Evolutionary conservation across 2,329 filamentous ascomycete genomes (phyloP), one percentile per base, ranked within the genome.

Genomic region (Xylariaceae sp.): DNA sequence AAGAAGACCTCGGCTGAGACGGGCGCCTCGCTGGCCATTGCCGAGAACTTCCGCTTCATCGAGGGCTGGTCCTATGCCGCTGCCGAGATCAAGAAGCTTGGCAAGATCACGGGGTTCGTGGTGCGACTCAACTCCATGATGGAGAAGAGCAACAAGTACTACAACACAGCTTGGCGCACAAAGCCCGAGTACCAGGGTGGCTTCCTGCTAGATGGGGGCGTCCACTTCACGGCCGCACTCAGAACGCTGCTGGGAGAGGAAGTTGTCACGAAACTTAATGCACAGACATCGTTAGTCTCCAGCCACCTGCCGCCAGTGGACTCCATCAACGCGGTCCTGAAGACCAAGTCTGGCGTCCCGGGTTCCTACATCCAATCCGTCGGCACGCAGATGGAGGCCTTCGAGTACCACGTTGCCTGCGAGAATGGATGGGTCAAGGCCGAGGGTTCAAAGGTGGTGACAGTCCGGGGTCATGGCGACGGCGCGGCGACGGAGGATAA

Each of bases 161-260:
- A 64, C 44, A 61, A 67, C 30, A 75, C 71, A 3, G 43, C 60
- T 17, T 75, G 83, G 84, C 75, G 84, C 35, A 80, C 80, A 55
- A 69, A 61, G 35, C 83, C 83, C 1, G 65, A 72, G 33, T 74
- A 85, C 52, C 82, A 87, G 57, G 84, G 83, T 35, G 83, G 84
- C 0, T 88, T 87, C 52, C 55, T 88, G 35, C 71, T 89, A 2
- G 83, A 89, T 50, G 81, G 75, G 11, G 83, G 84, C 27, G 80
- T 89, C 17, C 84, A 89, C 56, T 79, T 75, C 39, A 64, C 78
- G 5, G 83, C 83, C 6, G 77, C 61, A 0, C 66, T 80, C 31
- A 65, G 83, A 12, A 54, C 72, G 19, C 51, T 89, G 26, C 60
- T 87, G 2, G 63, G 65, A 13, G 40, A 57, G 0, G 60, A 62